phyloP scores from a whole-genome alignment of 805 yeast genomes.

The Lachancea fermentati region DNA sequence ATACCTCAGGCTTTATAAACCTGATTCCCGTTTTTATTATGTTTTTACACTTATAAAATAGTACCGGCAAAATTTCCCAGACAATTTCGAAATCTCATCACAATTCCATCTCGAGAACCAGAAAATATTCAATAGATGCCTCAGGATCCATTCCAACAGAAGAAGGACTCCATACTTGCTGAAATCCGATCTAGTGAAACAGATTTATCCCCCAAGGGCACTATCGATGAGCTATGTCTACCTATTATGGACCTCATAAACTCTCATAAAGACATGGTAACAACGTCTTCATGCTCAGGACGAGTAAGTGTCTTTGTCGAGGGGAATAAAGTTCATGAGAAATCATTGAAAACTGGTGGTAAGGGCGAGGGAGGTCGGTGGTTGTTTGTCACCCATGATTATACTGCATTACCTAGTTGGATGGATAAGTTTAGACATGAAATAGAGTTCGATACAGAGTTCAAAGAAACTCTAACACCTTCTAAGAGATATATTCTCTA shows the following conservation, averaged over 20 bases:
- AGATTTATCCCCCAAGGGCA: conserved; percentile 83
- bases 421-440: conserved; percentile 29
- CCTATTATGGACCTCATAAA: conserved; percentile 72
- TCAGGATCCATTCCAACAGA: conserved; percentile 60
- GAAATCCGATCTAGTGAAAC: conserved; percentile 45
- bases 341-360: conserved; percentile 53
- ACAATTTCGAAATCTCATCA: not conserved
- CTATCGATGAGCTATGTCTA: conserved; percentile 66
- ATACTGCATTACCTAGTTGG: conserved; percentile 45
- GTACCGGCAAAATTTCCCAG: not conserved
- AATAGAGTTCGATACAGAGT: conserved; percentile 3
- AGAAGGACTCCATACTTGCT: conserved; percentile 48
- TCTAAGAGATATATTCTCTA: conserved; percentile 54
- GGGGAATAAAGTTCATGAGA: conserved; percentile 45
- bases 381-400: conserved; percentile 74
- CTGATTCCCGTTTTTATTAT: no score
- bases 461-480: conserved; percentile 6
- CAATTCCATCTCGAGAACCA: not conserved
- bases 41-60: no score
- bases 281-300: conserved; percentile 87
- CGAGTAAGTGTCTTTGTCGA: conserved; percentile 78
- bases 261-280: conserved; percentile 58
- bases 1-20: no score
- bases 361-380: conserved; percentile 84
- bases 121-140: not conserved